Evolutionary conservation across 208 protist genomes (phyloP).

Genomic region (Leptomonas pyrrhocoris): DNA sequence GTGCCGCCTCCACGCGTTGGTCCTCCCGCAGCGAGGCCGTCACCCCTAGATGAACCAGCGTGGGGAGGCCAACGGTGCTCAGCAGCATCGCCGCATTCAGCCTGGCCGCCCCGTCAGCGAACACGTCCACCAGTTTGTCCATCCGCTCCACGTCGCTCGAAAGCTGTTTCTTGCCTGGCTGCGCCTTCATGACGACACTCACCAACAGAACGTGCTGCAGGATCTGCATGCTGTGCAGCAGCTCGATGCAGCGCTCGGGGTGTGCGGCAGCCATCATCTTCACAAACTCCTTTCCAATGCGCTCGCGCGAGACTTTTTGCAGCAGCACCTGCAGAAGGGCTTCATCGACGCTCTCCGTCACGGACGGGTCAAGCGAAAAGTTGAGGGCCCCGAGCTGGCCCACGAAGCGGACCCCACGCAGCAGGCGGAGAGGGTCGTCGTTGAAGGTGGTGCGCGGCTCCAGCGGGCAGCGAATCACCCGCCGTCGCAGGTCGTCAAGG

Average conservation of each 20-base stretch:
- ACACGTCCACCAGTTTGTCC: constrained; percentile 36
- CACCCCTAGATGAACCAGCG: constrained; percentile 31
- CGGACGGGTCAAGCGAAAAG: constrained; percentile 79
- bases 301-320: constrained; percentile 86
- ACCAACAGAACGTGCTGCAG: constrained; percentile 72
- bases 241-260: constrained; percentile 66
- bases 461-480: constrained; percentile 92
- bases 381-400: constrained; percentile 82
- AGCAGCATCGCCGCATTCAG: constrained; percentile 39
- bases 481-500: constrained; percentile 84
- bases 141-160: constrained; percentile 52
- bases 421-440: constrained; percentile 95
- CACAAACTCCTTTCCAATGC: constrained; percentile 81
- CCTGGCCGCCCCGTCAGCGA: not conserved
- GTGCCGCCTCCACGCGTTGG: constrained; percentile 24
- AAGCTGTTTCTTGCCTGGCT: constrained; percentile 43
- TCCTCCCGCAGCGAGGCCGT: constrained; percentile 18
- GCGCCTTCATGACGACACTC: constrained; percentile 54
- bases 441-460: constrained; percentile 81
- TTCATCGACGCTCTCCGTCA: constrained; percentile 55
- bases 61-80: constrained; percentile 38
- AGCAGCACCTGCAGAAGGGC: constrained; percentile 56
- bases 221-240: constrained; percentile 58
- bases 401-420: constrained; percentile 94
- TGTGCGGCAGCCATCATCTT: constrained; percentile 76